Base-by-base conservation (phyloP, 73 alveolate species). In the Symbiodinium pilosum region DNA sequence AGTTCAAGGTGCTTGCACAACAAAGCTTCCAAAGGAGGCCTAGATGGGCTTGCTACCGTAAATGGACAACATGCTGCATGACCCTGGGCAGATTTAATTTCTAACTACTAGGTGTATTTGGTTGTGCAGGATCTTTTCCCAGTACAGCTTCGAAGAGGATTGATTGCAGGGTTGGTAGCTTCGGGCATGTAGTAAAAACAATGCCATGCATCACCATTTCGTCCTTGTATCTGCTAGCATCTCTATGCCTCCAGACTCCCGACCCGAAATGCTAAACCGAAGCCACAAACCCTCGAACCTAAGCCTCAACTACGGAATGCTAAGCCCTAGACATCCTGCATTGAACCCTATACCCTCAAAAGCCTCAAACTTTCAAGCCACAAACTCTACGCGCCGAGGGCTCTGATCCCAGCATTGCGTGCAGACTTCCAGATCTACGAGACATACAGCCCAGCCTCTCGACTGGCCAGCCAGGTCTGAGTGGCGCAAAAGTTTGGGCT, bases 371-470 rank as follows among this genome's bases (percentile, higher is more conserved):
- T 68, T 68, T 68, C 83, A 14, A 38, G 86, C 26, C 86, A 9
- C 43, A 4, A 44, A 69, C 39, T 8, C 14, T 7, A 7, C n/a
- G n/a, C 26, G 47, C 68, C 38, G 77, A 91, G 97, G 97, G 97
- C 97, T 59, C 77, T 91, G 97, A 30, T 91, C 81, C 97, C 97
- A 41, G 97, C 97, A 40, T 88, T 91, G 26, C 97, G 97, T n/a
- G 77, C 88, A n/a, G 97, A 91, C 77, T 91, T 91, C 38, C 81
- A 91, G 77, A 26, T 91, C 88, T 91, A 91, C 77, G 97, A 91
- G 77, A 91, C 81, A 38, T 91, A 91, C 43, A 26, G 5, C 18
- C 88, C 97, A 16, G 97, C 47, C 28, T 1, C 43, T 32, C 26
- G 43, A 43, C 43, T 18, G 69, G 69, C n/a, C 69, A 1, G 1